Base-by-base conservation (phyloP, 805 yeast genomes). In the Saccharomycopsis sp. region DNA sequence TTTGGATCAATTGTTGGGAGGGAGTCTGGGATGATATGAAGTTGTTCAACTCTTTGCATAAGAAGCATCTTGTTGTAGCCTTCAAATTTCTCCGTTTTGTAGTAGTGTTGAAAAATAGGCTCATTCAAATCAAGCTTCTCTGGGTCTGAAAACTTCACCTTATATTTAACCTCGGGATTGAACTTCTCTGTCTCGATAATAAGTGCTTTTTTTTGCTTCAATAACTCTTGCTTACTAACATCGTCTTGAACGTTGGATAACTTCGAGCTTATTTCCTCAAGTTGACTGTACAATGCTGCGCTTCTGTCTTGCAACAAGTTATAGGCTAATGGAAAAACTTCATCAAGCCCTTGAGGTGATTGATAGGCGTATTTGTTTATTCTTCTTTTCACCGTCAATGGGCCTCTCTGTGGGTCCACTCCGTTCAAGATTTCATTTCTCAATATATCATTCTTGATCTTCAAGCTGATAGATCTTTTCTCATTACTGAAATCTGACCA, bases 11-110 rank as follows among this genome's bases (percentile, higher is more conserved):
- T 71, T 1, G 97, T 91, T 24, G 97, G 94, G 70, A 94, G 69
- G 2, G 98, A 91, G 69, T 94, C 99, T 15, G 99, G 99, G 59
- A 94, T 88, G 50, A 89, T 89, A 50, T 79, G 80, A 64, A 90
- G 74, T 57, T 87, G 83, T 73, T 94, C 99, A 56, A 94, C 72
- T 75, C 98, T 83, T 74, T 94, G 97, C 94, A 94, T 89, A 55
- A 85, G 75, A 54, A 89, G 68, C 89, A 90, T 87, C 71, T 82
- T 81, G 50, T 81, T 84, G 62, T 84, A 76, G 14, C 71, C 65
- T 68, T 83, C 80, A 97, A 97, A 92, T 62, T 85, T 80, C 61
- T 84, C 44, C 8, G 56, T 73, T 64, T 81, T 74, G 59, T 88
- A 80, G 62, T 82, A 74, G 53, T 81, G 73, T 69, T 97, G 82